Evolutionary conservation across 148 eudicot genomes (phyloP).

Genomic region (Chenopodium formosanum): DNA sequence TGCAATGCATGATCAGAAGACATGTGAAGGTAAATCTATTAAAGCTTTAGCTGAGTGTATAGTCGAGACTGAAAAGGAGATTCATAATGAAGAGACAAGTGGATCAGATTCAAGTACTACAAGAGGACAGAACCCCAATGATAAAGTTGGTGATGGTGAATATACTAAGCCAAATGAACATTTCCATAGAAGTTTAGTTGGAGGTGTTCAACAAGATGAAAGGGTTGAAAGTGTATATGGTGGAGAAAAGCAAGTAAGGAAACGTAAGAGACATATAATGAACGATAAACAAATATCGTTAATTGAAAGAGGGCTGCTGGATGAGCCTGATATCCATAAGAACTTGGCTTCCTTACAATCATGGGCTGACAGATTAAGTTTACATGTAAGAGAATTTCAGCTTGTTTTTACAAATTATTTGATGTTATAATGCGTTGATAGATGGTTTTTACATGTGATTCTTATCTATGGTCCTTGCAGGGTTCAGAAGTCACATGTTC

Average conservation of each 20-base stretch:
- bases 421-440: not conserved
- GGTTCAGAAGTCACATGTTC: constrained; percentile 82
- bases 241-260: constrained; percentile 62
- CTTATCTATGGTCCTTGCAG: constrained; percentile 45
- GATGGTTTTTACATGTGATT: not conserved
- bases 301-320: constrained; percentile 66
- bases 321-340: constrained; percentile 85
- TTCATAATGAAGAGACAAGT: constrained; percentile 57
- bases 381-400: constrained; percentile 50
- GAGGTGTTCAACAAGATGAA: constrained; percentile 47
- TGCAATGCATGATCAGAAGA: constrained; percentile 32
- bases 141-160: constrained; percentile 38
- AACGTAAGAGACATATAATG: constrained; percentile 83
- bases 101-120: constrained; percentile 79
- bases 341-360: constrained; percentile 49
- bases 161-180: constrained; percentile 32
- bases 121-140: constrained; percentile 46
- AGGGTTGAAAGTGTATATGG: constrained; percentile 41
- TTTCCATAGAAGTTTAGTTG: constrained; percentile 30
- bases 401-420: not conserved
- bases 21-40: constrained; percentile 29
- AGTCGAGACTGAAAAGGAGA: constrained; percentile 35
- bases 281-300: constrained; percentile 65
- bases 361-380: constrained; percentile 77
- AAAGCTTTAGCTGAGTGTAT: constrained; percentile 30